Conservation (phyloP, 2,329 filamentous ascomycete genomes). For the Cadophora sp. region DNA sequence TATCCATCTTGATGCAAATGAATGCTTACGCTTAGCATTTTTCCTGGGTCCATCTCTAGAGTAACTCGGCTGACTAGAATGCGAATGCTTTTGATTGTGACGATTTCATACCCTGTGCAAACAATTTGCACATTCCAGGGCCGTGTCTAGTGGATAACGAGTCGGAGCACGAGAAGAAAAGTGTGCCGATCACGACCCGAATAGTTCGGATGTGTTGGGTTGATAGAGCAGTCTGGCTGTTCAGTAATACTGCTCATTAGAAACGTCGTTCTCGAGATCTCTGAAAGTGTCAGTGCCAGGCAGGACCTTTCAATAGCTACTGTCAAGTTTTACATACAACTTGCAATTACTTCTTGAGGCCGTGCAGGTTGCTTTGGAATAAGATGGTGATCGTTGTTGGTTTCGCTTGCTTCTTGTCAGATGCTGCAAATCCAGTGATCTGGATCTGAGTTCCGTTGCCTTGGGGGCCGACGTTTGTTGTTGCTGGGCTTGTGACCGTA, state of each 20-base stretch:
- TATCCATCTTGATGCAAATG: not conserved
- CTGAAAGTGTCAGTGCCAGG: slow-evolving; percentile 1
- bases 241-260: not conserved
- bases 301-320: too few species aligned
- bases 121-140: too few species aligned
- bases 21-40: not conserved
- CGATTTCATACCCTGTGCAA: not conserved
- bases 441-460: slow-evolving; percentile 19
- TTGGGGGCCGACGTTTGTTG: slow-evolving; percentile 17
- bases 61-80: not conserved
- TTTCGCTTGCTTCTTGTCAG: slow-evolving; percentile 18
- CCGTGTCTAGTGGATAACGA: not conserved
- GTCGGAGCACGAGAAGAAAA: not conserved
- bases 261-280: not conserved
- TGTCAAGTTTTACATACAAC: not conserved
- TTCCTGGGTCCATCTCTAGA: not conserved
- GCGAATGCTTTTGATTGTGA: not conserved
- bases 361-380: slow-evolving; percentile 12
- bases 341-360: slow-evolving; percentile 1
- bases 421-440: slow-evolving; percentile 17
- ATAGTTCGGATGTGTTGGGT: not conserved
- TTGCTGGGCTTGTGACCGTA: slow-evolving; percentile 7
- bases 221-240: not conserved
- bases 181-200: not conserved
- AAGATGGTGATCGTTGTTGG: slow-evolving; percentile 24